Percentiles rank a stretch among this genome's conserved stretches.
These are phyloP conservation scores for Yamadazyma sp. DNA, from an alignment of 1,139 yeast species.

Conservation along the genomic window DNA sequence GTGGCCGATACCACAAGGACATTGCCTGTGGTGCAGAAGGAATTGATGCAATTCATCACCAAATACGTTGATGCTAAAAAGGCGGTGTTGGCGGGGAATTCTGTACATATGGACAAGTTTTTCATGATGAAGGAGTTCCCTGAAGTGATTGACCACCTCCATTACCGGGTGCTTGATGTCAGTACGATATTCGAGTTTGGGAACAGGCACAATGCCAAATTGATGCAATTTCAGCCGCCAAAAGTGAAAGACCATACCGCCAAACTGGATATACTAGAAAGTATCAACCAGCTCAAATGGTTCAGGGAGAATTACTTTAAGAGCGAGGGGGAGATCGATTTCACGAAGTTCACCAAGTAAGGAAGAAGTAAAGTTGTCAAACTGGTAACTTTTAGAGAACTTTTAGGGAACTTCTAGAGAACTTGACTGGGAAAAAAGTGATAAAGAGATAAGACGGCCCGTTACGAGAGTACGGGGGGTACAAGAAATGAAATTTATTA, in stretches of 20 bases:
- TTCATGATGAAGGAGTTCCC: conserved; percentile 89
- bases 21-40: conserved; percentile 58
- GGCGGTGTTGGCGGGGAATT: conserved; percentile 85
- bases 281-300: conserved; percentile 82
- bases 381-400: too few relatives aligned
- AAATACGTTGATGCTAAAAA: conserved; percentile 50
- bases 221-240: conserved; percentile 58
- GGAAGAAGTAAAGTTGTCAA: too few relatives aligned
- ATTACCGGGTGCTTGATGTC: conserved; percentile 87
- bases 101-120: conserved; percentile 87
- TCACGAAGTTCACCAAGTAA: neutral
- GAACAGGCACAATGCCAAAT: conserved; percentile 67
- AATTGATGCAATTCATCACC: conserved; percentile 61
- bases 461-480: too few relatives aligned
- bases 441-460: too few relatives aligned
- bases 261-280: conserved; percentile 80
- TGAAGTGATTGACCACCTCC: conserved; percentile 64
- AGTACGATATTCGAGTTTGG: conserved; percentile 81
- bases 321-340: conserved; percentile 19
- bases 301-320: conserved; percentile 64
- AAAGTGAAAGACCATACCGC: conserved; percentile 83
- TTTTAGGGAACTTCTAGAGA: too few relatives aligned
- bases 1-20: conserved; percentile 54
- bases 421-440: too few relatives aligned
- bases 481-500: too few relatives aligned